Base-by-base conservation (phyloP, 2,329 filamentous ascomycete species). In the Pyrenochaeta sp. region DNA sequence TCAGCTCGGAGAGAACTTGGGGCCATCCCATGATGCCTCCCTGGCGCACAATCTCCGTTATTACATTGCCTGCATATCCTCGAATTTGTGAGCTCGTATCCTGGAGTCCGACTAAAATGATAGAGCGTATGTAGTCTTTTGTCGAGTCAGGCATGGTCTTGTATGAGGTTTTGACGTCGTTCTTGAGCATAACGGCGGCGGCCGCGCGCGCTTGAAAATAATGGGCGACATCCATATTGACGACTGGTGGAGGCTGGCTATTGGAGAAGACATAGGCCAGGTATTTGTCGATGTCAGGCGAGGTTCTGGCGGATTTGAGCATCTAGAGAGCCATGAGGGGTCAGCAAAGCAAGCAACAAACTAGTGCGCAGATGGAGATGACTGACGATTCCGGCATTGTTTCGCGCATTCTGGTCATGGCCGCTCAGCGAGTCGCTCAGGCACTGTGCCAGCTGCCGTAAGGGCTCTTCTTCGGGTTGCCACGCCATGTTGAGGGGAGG, bases 221-320 rank as follows among this genome's bases (percentile, higher is more conserved):
- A 72, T 90, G 82, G 60, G 83, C 71, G 63, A 81, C 69, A 46
- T 82, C 84, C 65, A 85, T 84, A 64, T 81, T 80, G 71, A 90
- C 80, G 59, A 82, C 87, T 51, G 81, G 77, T 41, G 90, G 86
- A 49, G 79, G 80, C 60, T 87, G 83, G 51, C 86, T 75, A 66
- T 85, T 92, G 55, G 90, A 91, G 77, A 96, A 91, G 58, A 99
- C 85, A 77, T 90, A 97, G 65, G 91, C 90, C 39, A 99, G 87
- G 77, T 99, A 99, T 79, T 98, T 98, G 81, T 96, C 94, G 81
- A 97, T 91, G 75, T 98, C 94, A 43, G 93, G 93, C 10, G 91
- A 95, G 46, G 83, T 80, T 75, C 91, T 96, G 56, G 94, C 95
- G 79, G 96, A 90, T 63, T 87, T 83, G 67, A 99, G 90, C 91